Percentiles rank a stretch among this genome's conserved stretches.
Evolutionary conservation across 257 asterid species (phyloP).

Genomic region (Marsdenia floribunda): DNA sequence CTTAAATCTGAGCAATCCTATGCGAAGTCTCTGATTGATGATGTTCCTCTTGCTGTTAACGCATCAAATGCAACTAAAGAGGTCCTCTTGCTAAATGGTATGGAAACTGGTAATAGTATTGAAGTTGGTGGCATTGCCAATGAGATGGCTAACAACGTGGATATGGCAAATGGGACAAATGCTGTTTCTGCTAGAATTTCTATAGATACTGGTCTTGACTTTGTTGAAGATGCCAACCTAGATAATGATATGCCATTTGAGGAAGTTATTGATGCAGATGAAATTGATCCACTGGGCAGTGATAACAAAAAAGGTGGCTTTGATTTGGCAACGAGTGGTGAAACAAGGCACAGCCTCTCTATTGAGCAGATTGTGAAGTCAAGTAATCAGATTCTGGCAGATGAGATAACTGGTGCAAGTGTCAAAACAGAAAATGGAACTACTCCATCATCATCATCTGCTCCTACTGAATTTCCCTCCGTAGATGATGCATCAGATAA

Average conservation of each 20-base stretch:
- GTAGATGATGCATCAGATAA: constrained; percentile 25
- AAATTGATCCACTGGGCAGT: constrained; percentile 23
- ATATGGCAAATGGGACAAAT: constrained; percentile 19
- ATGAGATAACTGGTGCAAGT: constrained; percentile 5
- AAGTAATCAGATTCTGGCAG: constrained; percentile 19
- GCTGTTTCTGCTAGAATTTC: constrained; percentile 25
- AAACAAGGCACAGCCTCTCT: constrained; percentile 15
- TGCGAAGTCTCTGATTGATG: constrained; percentile 16
- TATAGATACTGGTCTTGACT: constrained; percentile 46
- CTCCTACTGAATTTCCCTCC: constrained; percentile 12
- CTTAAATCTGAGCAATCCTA: constrained; percentile 22
- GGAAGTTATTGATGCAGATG: constrained; percentile 29
- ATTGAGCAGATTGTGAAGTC: constrained; percentile 27
- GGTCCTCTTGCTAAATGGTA: constrained; percentile 24
- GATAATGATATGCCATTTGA: constrained; percentile 36
- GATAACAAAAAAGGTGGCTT: constrained; percentile 10
- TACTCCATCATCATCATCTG: constrained; percentile 5
- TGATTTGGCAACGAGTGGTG: constrained; percentile 11
- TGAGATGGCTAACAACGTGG: constrained; percentile 17
- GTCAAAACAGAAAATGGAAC: constrained; percentile 6
- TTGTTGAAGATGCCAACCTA: constrained; percentile 59
- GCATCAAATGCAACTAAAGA: constrained; percentile 25
- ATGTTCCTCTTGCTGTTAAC: constrained; percentile 14
- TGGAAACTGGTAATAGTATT: constrained; percentile 19
- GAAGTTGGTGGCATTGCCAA: constrained; percentile 15